These are phyloP conservation scores for Onygena corvina DNA, from an alignment of 2,329 filamentous ascomycete genomes.

Conservation along the genomic window DNA sequence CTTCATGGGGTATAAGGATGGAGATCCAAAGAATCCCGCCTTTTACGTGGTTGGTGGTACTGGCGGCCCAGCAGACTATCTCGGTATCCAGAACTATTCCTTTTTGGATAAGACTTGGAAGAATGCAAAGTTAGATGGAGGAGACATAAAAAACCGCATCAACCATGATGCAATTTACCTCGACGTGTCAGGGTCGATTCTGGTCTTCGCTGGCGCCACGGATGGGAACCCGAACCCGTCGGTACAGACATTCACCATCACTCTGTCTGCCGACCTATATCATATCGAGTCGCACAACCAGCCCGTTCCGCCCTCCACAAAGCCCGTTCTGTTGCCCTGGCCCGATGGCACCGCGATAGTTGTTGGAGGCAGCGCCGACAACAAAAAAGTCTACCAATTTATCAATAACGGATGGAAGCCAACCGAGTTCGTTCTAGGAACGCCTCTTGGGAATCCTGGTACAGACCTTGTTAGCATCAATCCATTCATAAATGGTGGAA, in stretches of 20 bases:
- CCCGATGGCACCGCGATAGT: constrained; percentile 58
- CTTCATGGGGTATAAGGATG: constrained; percentile 53
- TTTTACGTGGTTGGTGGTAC: constrained; percentile 75
- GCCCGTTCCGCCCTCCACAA: constrained; percentile 47
- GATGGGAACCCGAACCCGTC: constrained; percentile 48
- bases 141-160: constrained; percentile 55
- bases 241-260: constrained; percentile 63
- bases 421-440: constrained; percentile 51
- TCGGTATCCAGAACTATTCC: constrained; percentile 60
- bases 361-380: constrained; percentile 58
- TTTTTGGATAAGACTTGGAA: constrained; percentile 47
- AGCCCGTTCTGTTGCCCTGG: constrained; percentile 65
- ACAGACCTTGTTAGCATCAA: constrained; percentile 53
- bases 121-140: constrained; percentile 26
- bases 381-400: constrained; percentile 62
- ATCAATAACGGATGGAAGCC: constrained; percentile 54
- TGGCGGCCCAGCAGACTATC: constrained; percentile 44
- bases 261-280: constrained; percentile 50
- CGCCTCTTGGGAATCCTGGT: constrained; percentile 48
- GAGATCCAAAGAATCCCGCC: constrained; percentile 47
- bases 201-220: constrained; percentile 69
- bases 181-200: constrained; percentile 54
- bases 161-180: constrained; percentile 69
- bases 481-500: constrained; percentile 62
- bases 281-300: constrained; percentile 48